Base-by-base conservation (phyloP, 1,284 basidiomycete species). In the Tilletia setariae region DNA sequence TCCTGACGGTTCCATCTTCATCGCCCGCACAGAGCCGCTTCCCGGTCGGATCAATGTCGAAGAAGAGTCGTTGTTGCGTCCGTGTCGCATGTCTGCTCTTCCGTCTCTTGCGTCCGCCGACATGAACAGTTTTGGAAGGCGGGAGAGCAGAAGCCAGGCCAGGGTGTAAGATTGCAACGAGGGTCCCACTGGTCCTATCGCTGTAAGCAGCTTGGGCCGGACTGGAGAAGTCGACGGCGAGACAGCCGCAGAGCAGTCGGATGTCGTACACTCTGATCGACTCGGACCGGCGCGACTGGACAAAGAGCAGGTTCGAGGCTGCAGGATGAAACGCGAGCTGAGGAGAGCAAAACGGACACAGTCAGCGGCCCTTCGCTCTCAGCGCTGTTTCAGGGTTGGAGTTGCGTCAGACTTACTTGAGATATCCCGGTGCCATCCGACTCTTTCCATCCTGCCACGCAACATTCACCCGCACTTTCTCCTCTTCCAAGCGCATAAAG, bases 391-490 rank as follows among this genome's bases (percentile, higher is more conserved):
- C 46, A n/a, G 46, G 46, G 16, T 23, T 16, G 6, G 19, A 40
- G 23, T 40, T 40, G 4, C 11, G 35, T 4, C 4, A 40, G 23
- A 68, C 64, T 49, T 42, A 67, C 53, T 47, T 75, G 77, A 16
- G 73, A 71, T 61, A 79, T 70, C 3, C 77, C 77, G 6, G 72
- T 69, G 19, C 76, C 74, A 44, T 72, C 70, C 32, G 71, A 61
- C 68, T 76, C 75, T n/a, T 66, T 67, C 77, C 77, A 79, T 2
- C 77, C 77, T 7, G 73, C 74, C 28, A 79, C 64, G 65, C 76
- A 72, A 19, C 53, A 49, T 21, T 56, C 46, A 28, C 49, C 44
- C 4, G 65, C 69, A 46, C 35, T 49, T 16, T 40, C 19, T n/a
- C 35, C 35, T 13, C 61, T 21, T 25, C 44, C 68, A 9, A 66